Evolutionary conservation across 1,284 basidiomycete genomes (phyloP).

Genomic region (Anthracocystis setariae): DNA sequence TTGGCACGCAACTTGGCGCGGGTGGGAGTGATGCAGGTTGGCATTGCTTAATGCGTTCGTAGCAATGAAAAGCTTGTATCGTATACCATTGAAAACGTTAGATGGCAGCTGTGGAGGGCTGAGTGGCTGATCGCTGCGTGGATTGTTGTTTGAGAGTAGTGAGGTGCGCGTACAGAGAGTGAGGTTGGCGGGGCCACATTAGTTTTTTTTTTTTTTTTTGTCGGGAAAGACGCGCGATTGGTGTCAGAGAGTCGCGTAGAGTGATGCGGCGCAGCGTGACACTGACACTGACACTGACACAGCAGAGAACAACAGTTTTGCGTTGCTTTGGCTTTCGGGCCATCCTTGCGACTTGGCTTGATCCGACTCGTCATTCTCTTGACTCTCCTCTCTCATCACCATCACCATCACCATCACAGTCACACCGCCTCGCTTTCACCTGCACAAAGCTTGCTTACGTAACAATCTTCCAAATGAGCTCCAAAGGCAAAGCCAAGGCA

Average conservation of each 20-base stretch:
- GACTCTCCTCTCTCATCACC: constrained; percentile 1
- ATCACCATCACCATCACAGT: neutral
- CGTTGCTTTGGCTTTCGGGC: neutral
- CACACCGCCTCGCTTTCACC: no score
- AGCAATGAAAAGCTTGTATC: neutral
- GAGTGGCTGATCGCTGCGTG: neutral
- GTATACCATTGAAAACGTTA: neutral
- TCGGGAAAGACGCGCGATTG: neutral
- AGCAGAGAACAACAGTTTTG: constrained; percentile 30
- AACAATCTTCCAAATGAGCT: constrained; percentile 18
- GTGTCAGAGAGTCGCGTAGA: constrained; percentile 22
- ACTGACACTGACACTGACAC: neutral
- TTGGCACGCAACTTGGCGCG: constrained; percentile 54
- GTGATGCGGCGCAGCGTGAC: constrained; percentile 9
- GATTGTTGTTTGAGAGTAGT: no score
- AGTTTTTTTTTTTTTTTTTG: no score
- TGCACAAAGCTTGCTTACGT: no score
- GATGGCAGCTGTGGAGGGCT: neutral
- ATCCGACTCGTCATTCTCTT: neutral
- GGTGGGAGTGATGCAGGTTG: constrained; percentile 44
- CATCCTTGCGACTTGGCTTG: constrained; percentile 1
- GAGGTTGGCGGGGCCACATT: no score
- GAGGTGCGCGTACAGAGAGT: no score
- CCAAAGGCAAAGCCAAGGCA: constrained; percentile 47
- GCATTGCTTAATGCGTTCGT: constrained; percentile 19